Evolutionary conservation across 768 basidiomycete genomes (phyloP).

Genomic region (Leucogyrophana mollusca): DNA sequence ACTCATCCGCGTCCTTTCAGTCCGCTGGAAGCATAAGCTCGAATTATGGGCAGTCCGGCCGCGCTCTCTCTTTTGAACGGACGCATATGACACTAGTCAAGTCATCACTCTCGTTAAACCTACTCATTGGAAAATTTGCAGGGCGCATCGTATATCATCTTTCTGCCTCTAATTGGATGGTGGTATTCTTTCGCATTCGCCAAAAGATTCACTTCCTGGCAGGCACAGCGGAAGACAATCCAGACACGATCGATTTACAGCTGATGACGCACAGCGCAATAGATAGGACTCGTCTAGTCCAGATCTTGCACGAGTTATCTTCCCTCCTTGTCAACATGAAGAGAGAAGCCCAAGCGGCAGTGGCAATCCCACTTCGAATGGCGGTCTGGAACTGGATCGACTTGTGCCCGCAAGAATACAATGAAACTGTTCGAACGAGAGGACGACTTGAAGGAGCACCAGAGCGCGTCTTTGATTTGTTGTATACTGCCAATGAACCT

Average conservation of each 20-base stretch:
- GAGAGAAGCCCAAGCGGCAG: conserved; percentile 65
- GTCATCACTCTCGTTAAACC: conserved; percentile 53
- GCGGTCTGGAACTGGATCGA: conserved; percentile 93
- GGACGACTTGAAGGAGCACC: conserved; percentile 76
- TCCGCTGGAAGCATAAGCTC: conserved; percentile 36
- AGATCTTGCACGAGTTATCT: conserved; percentile 77
- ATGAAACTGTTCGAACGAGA: conserved; percentile 61
- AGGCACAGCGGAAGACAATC: conserved; percentile 44
- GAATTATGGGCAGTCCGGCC: conserved; percentile 20
- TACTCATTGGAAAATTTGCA: conserved; percentile 66
- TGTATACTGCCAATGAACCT: conserved; percentile 50
- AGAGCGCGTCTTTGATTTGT: conserved; percentile 82
- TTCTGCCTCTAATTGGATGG: conserved; percentile 84
- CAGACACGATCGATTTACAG: conserved; percentile 74
- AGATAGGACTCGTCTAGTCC: conserved; percentile 64
- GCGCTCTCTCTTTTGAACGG: conserved; percentile 48
- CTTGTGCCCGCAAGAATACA: conserved; percentile 74
- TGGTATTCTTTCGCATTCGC: conserved; percentile 70
- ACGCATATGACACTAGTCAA: conserved; percentile 61
- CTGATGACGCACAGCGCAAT: conserved; percentile 78
- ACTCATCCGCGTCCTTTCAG: conserved; percentile 39
- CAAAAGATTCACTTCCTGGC: conserved; percentile 69
- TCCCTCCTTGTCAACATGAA: conserved; percentile 83
- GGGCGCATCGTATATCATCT: conserved; percentile 83
- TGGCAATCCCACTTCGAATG: conserved; percentile 69